Conservation (phyloP, 305 asterid genomes). For the Fraxinus nigra region DNA sequence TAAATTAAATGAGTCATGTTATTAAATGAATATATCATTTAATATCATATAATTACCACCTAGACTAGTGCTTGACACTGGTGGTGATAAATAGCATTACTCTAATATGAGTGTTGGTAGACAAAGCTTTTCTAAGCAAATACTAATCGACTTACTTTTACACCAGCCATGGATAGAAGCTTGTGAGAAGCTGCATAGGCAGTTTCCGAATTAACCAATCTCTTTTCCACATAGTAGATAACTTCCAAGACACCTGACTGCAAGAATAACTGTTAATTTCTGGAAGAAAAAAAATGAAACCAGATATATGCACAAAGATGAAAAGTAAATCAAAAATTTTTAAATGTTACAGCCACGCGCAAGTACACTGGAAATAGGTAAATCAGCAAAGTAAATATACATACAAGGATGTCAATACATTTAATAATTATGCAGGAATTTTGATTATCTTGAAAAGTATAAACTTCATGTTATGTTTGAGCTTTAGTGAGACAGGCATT, state of each 20-base stretch:
- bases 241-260: slow-evolving; percentile 95
- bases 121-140: slow-evolving; percentile 7
- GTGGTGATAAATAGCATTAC: background rate
- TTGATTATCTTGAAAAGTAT: background rate
- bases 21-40: background rate
- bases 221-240: slow-evolving; percentile 74
- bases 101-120: slow-evolving; percentile 5
- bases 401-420: background rate
- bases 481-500: background rate
- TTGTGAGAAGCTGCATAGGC: slow-evolving; percentile 69
- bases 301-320: slow-evolving; percentile 12
- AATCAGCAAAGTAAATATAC: background rate
- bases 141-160: slow-evolving; percentile 51
- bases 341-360: background rate
- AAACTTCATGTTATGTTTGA: background rate
- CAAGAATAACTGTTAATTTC: slow-evolving; percentile 26
- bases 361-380: background rate
- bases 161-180: slow-evolving; percentile 66
- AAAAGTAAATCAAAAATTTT: background rate
- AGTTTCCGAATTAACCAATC: slow-evolving; percentile 52
- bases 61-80: background rate
- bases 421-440: background rate
- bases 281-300: background rate
- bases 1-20: background rate
- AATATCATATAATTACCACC: background rate